Conservation (phyloP, 2,329 filamentous ascomycete genomes). For the Diaporthe vexans region DNA sequence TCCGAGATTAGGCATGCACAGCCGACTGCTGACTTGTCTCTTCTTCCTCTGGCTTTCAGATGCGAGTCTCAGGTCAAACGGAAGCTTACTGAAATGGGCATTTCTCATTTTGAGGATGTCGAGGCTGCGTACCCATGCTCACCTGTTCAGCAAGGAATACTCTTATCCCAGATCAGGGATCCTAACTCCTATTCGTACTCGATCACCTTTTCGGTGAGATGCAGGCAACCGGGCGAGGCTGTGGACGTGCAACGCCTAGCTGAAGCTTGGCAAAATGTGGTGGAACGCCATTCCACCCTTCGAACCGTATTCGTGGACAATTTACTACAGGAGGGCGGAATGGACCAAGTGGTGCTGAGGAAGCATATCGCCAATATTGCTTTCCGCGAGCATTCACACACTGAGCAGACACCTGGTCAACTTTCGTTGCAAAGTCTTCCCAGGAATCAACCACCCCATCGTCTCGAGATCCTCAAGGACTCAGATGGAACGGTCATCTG, state of each 20-base stretch:
- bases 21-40: neutral
- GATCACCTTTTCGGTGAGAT: neutral
- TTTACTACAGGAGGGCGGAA: neutral
- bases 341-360: conserved; percentile 8
- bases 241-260: conserved; percentile 3
- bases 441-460: neutral
- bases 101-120: neutral
- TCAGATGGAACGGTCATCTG: neutral
- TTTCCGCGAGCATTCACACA: neutral
- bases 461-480: neutral
- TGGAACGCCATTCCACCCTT: neutral
- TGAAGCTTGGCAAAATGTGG: conserved; percentile 9
- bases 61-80: neutral
- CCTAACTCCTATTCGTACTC: conserved; percentile 15
- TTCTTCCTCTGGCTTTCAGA: conserved; percentile 7
- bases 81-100: conserved; percentile 6
- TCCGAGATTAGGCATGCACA: neutral
- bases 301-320: conserved; percentile 14
- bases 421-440: neutral
- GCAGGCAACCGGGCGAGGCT: neutral
- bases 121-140: conserved; percentile 8
- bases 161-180: conserved; percentile 3
- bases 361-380: neutral
- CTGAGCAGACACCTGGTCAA: neutral
- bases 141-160: conserved; percentile 1